These are phyloP conservation scores for Hibiscus syriacus DNA, from an alignment of 345 rosid species.

Conservation along the genomic window DNA sequence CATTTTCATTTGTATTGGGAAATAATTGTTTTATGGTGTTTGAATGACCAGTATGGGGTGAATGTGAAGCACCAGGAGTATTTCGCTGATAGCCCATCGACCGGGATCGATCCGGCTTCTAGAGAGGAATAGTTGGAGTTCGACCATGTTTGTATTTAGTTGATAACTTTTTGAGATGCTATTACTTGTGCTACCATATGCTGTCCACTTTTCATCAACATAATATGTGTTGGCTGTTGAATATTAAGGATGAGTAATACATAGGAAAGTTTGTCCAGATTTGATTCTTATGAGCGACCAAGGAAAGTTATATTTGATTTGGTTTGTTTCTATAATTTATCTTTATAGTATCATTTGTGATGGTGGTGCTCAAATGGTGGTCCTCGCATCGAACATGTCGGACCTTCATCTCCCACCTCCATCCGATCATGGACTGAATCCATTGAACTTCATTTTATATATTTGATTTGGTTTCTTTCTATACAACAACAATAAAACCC, in stretches of 20 bases:
- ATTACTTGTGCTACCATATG: not conserved
- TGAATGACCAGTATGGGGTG: slow-evolving; percentile 62
- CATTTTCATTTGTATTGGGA: not conserved
- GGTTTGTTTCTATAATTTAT: no score
- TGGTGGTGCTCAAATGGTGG: no score
- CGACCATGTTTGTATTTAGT: not conserved
- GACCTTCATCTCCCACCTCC: no score
- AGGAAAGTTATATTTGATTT: no score
- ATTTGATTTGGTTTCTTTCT: no score
- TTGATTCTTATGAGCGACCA: no score
- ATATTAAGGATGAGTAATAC: not conserved
- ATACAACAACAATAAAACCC: no score
- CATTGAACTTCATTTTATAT: no score
- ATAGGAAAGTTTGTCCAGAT: no score
- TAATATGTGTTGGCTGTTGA: not conserved
- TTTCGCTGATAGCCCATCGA: slow-evolving; percentile 71
- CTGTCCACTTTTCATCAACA: not conserved
- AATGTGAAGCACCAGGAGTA: slow-evolving; percentile 92
- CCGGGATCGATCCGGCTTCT: slow-evolving; percentile 55
- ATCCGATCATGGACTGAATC: no score
- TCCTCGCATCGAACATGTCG: no score
- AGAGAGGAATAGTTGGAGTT: slow-evolving; percentile 37
- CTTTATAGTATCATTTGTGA: no score
- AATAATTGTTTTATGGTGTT: slow-evolving; percentile 6
- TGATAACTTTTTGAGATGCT: not conserved